phyloP scores from a whole-genome alignment of 257 asterid species.

The Plantago elongata region DNA sequence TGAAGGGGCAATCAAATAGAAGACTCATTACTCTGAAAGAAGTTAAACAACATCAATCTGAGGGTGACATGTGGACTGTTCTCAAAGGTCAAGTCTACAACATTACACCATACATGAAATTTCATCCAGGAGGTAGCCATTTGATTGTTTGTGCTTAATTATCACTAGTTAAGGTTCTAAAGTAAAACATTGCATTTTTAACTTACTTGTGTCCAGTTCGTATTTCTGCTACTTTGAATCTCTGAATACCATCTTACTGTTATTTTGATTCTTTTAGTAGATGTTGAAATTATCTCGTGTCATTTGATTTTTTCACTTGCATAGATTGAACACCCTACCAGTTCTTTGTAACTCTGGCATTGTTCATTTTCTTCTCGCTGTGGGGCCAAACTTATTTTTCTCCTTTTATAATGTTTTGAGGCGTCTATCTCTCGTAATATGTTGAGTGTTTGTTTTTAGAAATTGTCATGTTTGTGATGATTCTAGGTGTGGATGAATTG shows the following conservation, averaged over 20 bases:
- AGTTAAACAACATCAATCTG: conserved; percentile 78
- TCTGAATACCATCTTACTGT: background rate
- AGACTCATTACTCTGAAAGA: conserved; percentile 69
- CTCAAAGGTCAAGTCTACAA: conserved; percentile 92
- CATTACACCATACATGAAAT: conserved; percentile 84
- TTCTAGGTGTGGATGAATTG: conserved; percentile 74
- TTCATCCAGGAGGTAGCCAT: conserved; percentile 92
- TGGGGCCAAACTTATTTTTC: too few species aligned
- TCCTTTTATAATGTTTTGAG: background rate
- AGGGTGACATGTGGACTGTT: conserved; percentile 93
- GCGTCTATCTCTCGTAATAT: background rate
- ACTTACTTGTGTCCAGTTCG: background rate
- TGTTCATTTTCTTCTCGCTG: too few species aligned
- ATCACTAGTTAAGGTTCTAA: background rate
- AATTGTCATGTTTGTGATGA: conserved; percentile 9
- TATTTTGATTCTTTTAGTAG: background rate
- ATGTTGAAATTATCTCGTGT: too few species aligned
- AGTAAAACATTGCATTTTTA: background rate
- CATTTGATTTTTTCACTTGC: too few species aligned
- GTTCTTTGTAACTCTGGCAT: too few species aligned
- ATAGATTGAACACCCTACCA: too few species aligned
- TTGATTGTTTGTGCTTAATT: background rate
- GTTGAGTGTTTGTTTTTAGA: conserved; percentile 1
- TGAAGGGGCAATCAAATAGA: conserved; percentile 73
- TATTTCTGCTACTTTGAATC: background rate